phyloP scores from a whole-genome alignment of 768 basidiomycete genomes.

The Cantharellus anzutake region DNA sequence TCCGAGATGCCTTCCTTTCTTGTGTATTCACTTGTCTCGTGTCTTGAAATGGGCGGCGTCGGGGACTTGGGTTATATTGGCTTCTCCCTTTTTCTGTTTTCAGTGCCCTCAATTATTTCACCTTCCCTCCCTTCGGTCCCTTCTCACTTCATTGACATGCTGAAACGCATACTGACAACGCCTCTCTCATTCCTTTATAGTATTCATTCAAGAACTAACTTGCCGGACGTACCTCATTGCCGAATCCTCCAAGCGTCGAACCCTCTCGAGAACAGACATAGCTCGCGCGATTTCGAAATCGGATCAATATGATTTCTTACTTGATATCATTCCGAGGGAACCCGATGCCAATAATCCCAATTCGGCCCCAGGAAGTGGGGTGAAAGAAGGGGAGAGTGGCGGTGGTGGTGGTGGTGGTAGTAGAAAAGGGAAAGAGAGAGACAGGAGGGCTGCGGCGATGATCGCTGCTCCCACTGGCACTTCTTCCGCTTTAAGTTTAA shows the following conservation, averaged over 20 bases:
- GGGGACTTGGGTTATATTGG: too few relatives aligned
- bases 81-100: too few relatives aligned
- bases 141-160: too few relatives aligned
- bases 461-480: neutral
- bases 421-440: neutral
- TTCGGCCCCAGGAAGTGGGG: neutral
- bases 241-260: slow-evolving; percentile 91
- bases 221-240: slow-evolving; percentile 90
- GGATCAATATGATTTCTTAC: slow-evolving; percentile 94
- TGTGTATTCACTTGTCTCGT: too few relatives aligned
- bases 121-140: too few relatives aligned
- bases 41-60: too few relatives aligned
- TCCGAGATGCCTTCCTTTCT: too few relatives aligned
- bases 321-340: slow-evolving; percentile 87
- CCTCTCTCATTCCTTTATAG: slow-evolving; percentile 22
- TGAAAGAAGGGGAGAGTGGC: neutral
- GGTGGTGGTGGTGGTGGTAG: neutral
- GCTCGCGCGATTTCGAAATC: slow-evolving; percentile 81
- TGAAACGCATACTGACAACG: too few relatives aligned
- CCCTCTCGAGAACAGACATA: slow-evolving; percentile 82
- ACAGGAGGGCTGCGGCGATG: neutral
- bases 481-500: neutral
- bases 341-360: neutral
- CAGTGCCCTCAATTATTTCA: neutral
- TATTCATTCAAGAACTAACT: slow-evolving; percentile 95